Evolutionary conservation across 2,329 filamentous ascomycete species (phyloP).

Genomic region (Ceratocystis destructans): DNA sequence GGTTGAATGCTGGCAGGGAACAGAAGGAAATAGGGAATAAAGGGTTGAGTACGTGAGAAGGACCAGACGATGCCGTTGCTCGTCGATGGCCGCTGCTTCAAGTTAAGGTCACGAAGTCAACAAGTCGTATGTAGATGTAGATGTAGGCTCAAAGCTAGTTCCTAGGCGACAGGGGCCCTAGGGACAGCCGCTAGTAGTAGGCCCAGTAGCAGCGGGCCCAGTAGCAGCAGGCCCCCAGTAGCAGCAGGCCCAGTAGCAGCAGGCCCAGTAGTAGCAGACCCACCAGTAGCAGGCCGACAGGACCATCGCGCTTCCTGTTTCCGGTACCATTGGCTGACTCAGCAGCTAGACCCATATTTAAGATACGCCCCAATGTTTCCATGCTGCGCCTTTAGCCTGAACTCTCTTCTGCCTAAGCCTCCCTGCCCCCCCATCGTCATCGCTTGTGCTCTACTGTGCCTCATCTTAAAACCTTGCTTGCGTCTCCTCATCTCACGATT

Average conservation of each 20-base stretch:
- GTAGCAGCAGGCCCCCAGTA: no score
- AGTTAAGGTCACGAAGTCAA: no score
- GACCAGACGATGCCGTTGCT: neutral
- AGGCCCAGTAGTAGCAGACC: no score
- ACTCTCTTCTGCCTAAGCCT: no score
- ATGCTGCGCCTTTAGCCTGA: no score
- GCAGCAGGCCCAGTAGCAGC: neutral
- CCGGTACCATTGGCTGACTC: neutral
- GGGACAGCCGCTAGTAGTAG: neutral
- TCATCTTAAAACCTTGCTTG: neutral
- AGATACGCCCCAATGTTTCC: neutral
- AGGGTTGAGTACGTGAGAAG: no score
- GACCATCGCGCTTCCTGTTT: neutral
- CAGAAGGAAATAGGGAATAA: neutral
- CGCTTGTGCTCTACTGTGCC: neutral
- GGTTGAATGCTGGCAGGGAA: no score
- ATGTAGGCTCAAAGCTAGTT: no score
- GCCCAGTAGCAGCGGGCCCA: neutral
- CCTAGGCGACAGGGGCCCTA: no score
- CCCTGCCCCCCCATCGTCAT: conserved; percentile 4
- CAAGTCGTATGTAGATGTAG: no score
- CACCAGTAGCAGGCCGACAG: neutral
- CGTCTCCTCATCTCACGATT: neutral
- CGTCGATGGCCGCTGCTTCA: neutral
- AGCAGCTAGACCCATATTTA: neutral